Evolutionary conservation across 225 moss, liverwort and hornwort genomes (phyloP).

Genomic region (Ulota crispa): DNA sequence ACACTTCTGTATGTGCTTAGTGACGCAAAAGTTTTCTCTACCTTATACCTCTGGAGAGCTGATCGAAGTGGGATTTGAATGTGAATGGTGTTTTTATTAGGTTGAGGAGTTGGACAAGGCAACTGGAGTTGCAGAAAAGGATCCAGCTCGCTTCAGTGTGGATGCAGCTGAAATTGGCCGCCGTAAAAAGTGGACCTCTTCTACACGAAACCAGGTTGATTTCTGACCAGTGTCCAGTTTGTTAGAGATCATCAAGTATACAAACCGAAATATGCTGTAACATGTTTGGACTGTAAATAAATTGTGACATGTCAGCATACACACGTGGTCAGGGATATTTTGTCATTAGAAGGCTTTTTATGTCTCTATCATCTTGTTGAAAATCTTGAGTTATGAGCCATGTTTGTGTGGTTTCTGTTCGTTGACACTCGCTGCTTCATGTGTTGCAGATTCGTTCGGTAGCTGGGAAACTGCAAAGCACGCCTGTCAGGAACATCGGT

Average conservation of each 20-base stretch:
- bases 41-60: not conserved
- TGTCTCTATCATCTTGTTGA: not conserved
- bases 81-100: constrained; percentile 33
- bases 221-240: not conserved
- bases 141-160: constrained; percentile 78
- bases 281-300: not conserved
- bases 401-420: constrained; percentile 9
- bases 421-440: constrained; percentile 7
- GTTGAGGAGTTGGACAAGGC: constrained; percentile 90
- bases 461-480: constrained; percentile 35
- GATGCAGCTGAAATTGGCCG: constrained; percentile 61
- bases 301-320: not conserved
- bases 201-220: constrained; percentile 60
- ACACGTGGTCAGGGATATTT: not conserved
- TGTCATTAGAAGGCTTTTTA: not conserved
- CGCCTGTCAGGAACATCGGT: constrained; percentile 38
- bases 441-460: constrained; percentile 39
- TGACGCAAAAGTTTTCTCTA: not conserved
- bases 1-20: not conserved
- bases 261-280: not conserved
- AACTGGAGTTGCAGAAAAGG: constrained; percentile 74
- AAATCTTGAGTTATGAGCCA: constrained; percentile 9
- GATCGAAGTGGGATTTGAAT: not conserved
- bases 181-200: constrained; percentile 73
- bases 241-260: not conserved